Base-by-base conservation (phyloP, 352 stramenopile genomes). In the Pythium phragmitis region DNA sequence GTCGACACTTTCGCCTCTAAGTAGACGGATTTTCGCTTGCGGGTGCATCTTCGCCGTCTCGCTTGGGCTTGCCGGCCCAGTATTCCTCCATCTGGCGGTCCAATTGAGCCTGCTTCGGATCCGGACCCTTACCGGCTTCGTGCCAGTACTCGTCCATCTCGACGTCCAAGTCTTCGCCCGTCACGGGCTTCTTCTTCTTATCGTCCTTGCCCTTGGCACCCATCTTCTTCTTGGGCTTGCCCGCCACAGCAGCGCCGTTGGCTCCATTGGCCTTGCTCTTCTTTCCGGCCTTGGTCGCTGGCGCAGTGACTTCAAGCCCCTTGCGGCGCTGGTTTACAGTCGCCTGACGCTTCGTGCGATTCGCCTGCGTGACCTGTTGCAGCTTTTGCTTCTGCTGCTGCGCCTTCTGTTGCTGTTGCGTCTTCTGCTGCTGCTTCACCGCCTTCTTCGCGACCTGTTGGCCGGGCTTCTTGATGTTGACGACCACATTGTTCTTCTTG, bases 141-240 rank as follows among this genome's bases (percentile, higher is more conserved):
- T 92, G 81, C 89, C 89, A 97, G 71, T 97, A 96, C 65, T 78
- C 59, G 63, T 94, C 88, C 87, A 96, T 94, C 53, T 96, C 85
- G 57, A 92, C 75, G 56, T 96, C 88, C 46, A 96, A 72, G 54
- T 96, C 87, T 43, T 92, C 84, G 49, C 74, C 79, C 7, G 74
- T 92, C 5, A 79, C 57, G 4, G 65, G 59, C 53, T 89, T 88
- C 64, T 74, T 79, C 62, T 74, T 79, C 60, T 77, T 67, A 3
- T 74, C 30, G 8, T 58, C 55, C 60, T 79, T 70, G 37, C n/a
- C 41, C 56, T 70, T 65, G 14, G 3, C 47, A 7, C 46, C 39
- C 1, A 36, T 30, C 39, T 65, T 54, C 30, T 49, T 74, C 23
- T 49, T 56, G 7, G 60, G 41, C 54, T 73, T 82, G 34, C 60